Conservation (phyloP, 495 filamentous ascomycete species). For the Xylaria castorea region DNA sequence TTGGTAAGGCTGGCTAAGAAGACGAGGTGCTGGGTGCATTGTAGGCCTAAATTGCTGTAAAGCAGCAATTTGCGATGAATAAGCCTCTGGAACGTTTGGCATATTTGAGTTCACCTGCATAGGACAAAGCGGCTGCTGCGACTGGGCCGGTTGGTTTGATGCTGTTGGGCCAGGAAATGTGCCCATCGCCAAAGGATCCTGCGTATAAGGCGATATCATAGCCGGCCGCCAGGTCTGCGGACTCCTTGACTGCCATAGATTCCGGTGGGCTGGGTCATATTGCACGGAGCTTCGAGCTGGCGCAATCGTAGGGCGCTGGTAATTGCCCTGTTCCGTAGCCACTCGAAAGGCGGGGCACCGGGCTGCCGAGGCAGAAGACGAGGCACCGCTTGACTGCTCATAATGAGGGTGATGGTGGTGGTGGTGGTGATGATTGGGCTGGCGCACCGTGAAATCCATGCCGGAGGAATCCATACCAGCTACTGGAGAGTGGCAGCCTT, state of each 20-base stretch:
- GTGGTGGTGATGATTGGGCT: constrained; percentile 14
- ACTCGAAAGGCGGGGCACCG: constrained; percentile 40
- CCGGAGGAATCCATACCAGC: constrained; percentile 36
- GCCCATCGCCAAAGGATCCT: constrained; percentile 5
- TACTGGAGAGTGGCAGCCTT: constrained; percentile 30
- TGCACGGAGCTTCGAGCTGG: constrained; percentile 28
- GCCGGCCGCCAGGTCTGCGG: constrained; percentile 24
- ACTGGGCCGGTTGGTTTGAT: constrained; percentile 1
- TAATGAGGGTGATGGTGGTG: constrained; percentile 19
- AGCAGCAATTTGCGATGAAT: constrained; percentile 3
- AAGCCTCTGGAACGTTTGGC: background rate
- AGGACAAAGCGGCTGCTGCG: constrained; percentile 18
- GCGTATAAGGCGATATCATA: constrained; percentile 19
- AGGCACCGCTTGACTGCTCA: constrained; percentile 23
- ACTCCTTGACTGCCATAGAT: constrained; percentile 29
- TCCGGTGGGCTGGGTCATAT: constrained; percentile 28
- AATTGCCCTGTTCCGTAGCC: constrained; percentile 28
- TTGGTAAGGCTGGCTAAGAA: constrained; percentile 9
- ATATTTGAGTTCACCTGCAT: constrained; percentile 2
- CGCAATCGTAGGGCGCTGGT: constrained; percentile 30
- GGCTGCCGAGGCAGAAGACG: constrained; percentile 29
- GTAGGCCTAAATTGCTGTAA: constrained; percentile 13
- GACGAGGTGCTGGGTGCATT: constrained; percentile 24
- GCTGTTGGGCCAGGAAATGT: background rate
- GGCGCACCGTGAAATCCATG: constrained; percentile 36